A percentile compares a stretch with the other conserved stretches of the same genome.
Conservation (phyloP, 2,329 filamentous ascomycete species). For the Colletotrichum sp. region DNA sequence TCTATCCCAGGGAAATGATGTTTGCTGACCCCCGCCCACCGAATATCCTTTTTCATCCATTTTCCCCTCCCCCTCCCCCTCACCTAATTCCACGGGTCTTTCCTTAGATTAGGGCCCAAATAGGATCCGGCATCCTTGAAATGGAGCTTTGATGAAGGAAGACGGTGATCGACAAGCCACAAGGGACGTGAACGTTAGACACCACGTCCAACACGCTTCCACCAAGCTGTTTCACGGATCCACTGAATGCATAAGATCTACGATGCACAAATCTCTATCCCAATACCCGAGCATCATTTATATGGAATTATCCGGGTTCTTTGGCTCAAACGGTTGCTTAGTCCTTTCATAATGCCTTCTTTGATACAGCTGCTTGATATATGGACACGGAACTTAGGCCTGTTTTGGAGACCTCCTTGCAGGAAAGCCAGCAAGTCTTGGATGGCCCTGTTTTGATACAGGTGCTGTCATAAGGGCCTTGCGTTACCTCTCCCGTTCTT, state of each 20-base stretch:
- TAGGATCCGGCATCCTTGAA: background rate
- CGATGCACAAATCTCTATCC: background rate
- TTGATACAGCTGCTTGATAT: background rate
- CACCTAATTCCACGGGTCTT: slow-evolving; percentile 2
- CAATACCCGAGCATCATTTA: background rate
- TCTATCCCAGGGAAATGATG: slow-evolving; percentile 15
- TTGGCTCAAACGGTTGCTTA: background rate
- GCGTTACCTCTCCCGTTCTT: background rate
- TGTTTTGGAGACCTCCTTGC: background rate
- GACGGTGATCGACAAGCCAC: slow-evolving; percentile 11
- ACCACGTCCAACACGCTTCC: background rate
- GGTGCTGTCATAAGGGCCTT: background rate
- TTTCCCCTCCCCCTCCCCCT: background rate
- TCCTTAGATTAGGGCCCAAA: slow-evolving; percentile 4
- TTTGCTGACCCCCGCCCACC: slow-evolving; percentile 12
- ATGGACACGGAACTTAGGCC: background rate
- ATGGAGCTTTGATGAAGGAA: slow-evolving; percentile 10
- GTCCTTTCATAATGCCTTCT: background rate
- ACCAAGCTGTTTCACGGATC: background rate
- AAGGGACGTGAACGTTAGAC: slow-evolving; percentile 4
- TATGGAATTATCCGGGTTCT: background rate
- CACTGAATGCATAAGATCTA: background rate
- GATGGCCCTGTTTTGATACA: background rate
- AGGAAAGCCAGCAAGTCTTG: background rate
- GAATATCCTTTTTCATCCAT: slow-evolving; percentile 5